phyloP scores from a whole-genome alignment of 2,329 filamentous ascomycete species.

The Penicillium sp. region DNA sequence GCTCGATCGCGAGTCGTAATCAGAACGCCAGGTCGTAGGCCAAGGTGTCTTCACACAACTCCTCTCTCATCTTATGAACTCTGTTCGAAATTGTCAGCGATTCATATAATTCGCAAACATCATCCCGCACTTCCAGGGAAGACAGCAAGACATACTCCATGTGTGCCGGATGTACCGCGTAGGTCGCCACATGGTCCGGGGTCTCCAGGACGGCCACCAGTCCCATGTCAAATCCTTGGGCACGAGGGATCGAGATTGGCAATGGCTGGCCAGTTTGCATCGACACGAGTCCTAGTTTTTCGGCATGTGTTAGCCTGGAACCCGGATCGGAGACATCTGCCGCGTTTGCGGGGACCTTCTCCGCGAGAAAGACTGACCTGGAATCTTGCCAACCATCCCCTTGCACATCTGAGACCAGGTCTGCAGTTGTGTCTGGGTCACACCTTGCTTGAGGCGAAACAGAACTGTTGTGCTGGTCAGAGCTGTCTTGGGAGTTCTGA shows the following conservation, averaged over 20 bases:
- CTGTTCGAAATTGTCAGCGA: conserved; percentile 23
- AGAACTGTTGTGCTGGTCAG: conserved; percentile 33
- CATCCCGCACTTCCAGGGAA: neutral
- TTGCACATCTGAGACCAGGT: conserved; percentile 32
- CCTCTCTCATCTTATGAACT: conserved; percentile 40
- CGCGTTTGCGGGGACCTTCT: neutral
- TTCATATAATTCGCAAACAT: neutral
- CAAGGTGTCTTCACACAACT: conserved; percentile 44
- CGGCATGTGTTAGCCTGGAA: too few relatives aligned
- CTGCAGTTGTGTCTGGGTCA: conserved; percentile 34
- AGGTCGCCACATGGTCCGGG: conserved; percentile 41
- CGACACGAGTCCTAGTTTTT: conserved; percentile 33
- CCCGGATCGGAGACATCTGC: too few relatives aligned
- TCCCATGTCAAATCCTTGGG: conserved; percentile 47
- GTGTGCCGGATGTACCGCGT: conserved; percentile 49
- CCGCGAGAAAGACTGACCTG: conserved; percentile 22
- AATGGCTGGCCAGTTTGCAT: conserved; percentile 39
- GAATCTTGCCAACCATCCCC: conserved; percentile 45
- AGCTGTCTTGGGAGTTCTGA: neutral
- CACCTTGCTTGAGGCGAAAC: conserved; percentile 43
- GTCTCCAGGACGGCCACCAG: conserved; percentile 48
- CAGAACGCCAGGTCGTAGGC: conserved; percentile 45
- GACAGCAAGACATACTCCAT: conserved; percentile 39
- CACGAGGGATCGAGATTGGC: conserved; percentile 41
- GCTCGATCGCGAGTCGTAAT: neutral